Evolutionary conservation across 2,329 filamentous ascomycete genomes (phyloP), one percentile per base, ranked within the genome.

Genomic region (Pseudogymnoascus destructans): DNA sequence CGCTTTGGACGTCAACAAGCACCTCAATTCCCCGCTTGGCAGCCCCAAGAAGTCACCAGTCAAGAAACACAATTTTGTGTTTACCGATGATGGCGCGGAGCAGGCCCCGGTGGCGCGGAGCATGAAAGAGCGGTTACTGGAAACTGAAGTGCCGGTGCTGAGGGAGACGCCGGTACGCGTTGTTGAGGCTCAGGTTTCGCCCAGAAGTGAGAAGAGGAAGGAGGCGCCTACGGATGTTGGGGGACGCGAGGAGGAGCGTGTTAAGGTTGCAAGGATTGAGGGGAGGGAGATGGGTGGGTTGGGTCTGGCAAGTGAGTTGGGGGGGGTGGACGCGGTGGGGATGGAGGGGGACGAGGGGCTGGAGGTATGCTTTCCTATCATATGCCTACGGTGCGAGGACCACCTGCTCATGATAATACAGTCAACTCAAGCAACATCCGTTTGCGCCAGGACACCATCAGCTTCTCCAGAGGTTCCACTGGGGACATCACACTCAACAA

Each of bases 1-100:
- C 59, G 10, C 13, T 40, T 21, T 63, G 54, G 23, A 57, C 46
- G 15, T 59, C 57, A 11, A 55, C 58, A 19, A 21, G 46, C 9
- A 61, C 61, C 15, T 57, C 42, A 17, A 49, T 7, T 49, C 42
- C 42, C 42, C 42, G 23, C 21, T 15, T 7, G 42, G 42, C 23
- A 49, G 42, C 5, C 42, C 42, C 8, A 49, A 49, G 42, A 49
- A 49, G 23, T 49, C 42, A n/a, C 23, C 23, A 8, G 23, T 11
- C 4, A 49, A 27, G 42, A 49, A 27, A 17, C 7, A 6, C 7
- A 11, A 10, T 15, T 27, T 27, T 27, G 42, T 49, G 23, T 49
- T 49, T 49, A 15, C 2, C 4, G 42, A 49, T 11, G 13, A 27
- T 7, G 38, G 8, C 4, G 17, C 40, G 19, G 40, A 46, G 40